A percentile compares a stretch with the other conserved stretches of the same genome.
These are phyloP conservation scores for Agapanthus africanus DNA, from an alignment of 106 monocot species.

Conservation along the genomic window DNA sequence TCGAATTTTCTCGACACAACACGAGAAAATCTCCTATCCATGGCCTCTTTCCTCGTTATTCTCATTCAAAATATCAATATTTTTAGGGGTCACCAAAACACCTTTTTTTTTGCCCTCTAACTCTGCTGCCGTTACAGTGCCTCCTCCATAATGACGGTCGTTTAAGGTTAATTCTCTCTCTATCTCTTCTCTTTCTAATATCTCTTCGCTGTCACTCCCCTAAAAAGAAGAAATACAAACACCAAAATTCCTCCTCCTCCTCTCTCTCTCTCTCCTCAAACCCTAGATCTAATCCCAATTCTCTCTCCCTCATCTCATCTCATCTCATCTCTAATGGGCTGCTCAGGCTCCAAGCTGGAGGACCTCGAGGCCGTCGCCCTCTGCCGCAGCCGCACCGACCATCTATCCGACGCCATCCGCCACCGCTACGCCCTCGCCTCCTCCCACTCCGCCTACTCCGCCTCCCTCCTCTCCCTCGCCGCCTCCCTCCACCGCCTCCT, in stretches of 20 bases:
- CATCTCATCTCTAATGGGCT: conserved; percentile 57
- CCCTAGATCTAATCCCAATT: conserved; percentile 24
- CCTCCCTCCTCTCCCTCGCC: conserved; percentile 53
- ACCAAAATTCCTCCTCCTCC: background rate
- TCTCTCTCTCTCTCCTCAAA: conserved; percentile 5
- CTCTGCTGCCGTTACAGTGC: too few relatives aligned
- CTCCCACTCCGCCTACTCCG: conserved; percentile 60
- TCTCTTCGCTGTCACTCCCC: too few relatives aligned
- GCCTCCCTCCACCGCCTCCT: conserved; percentile 46
- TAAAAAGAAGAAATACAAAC: too few relatives aligned
- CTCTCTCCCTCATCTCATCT: background rate
- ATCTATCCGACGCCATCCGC: conserved; percentile 57
- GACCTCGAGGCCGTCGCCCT: conserved; percentile 55
- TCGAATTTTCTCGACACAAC: too few relatives aligned
- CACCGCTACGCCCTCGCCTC: conserved; percentile 74
- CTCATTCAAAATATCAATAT: too few relatives aligned
- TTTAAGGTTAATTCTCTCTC: too few relatives aligned
- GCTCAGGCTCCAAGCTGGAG: conserved; percentile 72
- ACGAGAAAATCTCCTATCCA: too few relatives aligned
- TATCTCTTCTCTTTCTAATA: too few relatives aligned
- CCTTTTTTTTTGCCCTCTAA: too few relatives aligned
- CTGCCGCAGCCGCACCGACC: conserved; percentile 41
- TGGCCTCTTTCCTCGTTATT: too few relatives aligned
- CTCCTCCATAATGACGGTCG: too few relatives aligned
- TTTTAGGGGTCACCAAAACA: too few relatives aligned